Evolutionary conservation across 2,329 filamentous ascomycete genomes (phyloP).

Genomic region (Talaromyces sp.): DNA sequence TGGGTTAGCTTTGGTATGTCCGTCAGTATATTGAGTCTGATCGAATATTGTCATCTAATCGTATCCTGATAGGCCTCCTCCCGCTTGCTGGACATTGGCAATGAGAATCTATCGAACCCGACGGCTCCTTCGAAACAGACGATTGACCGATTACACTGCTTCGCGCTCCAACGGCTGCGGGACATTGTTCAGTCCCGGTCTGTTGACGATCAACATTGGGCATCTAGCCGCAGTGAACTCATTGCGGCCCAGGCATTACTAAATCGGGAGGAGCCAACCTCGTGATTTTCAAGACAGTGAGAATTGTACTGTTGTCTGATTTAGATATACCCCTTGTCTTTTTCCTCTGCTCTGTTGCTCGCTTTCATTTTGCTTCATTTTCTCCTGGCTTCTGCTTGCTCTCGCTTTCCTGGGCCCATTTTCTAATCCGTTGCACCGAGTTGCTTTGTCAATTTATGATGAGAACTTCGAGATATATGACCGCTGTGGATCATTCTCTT

Average conservation of each 20-base stretch:
- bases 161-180: conserved; percentile 41
- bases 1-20: conserved; percentile 75
- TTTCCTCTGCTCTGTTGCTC: not conserved
- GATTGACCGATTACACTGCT: conserved; percentile 36
- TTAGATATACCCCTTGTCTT: conserved; percentile 4
- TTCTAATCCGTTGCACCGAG: too few relatives aligned
- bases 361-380: not conserved
- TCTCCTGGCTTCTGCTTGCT: too few relatives aligned
- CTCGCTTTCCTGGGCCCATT: too few relatives aligned
- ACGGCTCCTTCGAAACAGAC: conserved; percentile 25
- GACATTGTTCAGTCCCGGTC: conserved; percentile 41
- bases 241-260: conserved; percentile 47
- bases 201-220: conserved; percentile 31
- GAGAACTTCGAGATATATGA: too few relatives aligned
- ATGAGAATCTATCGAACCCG: conserved; percentile 5
- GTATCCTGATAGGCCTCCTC: conserved; percentile 30
- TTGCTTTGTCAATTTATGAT: too few relatives aligned
- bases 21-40: not conserved
- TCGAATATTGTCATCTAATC: not conserved
- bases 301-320: not conserved
- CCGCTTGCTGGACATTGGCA: conserved; percentile 25
- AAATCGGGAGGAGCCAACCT: conserved; percentile 24
- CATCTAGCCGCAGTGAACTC: conserved; percentile 42
- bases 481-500: too few relatives aligned
- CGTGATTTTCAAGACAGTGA: conserved; percentile 6